These are phyloP conservation scores for Collybia sordida DNA, from an alignment of 768 basidiomycete genomes.

Conservation along the genomic window DNA sequence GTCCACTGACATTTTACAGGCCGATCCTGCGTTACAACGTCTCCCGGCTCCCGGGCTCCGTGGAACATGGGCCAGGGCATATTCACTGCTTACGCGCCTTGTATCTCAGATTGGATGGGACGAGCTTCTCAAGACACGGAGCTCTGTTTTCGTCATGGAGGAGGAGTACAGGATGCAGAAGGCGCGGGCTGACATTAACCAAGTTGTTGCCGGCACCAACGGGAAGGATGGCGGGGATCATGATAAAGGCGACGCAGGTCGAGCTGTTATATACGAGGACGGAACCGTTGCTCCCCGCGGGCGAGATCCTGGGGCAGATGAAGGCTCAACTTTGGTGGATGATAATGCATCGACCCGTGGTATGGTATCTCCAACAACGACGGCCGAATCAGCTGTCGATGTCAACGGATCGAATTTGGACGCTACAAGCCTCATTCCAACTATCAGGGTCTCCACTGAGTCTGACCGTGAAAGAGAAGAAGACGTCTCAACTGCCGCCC, in stretches of 20 bases:
- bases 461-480: constrained; percentile 49
- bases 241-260: constrained; percentile 31
- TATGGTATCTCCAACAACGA: constrained; percentile 45
- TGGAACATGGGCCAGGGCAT: constrained; percentile 96
- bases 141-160: constrained; percentile 97
- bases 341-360: constrained; percentile 74
- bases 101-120: constrained; percentile 98
- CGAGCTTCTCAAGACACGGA: constrained; percentile 93
- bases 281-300: constrained; percentile 41
- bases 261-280: constrained; percentile 61
- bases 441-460: constrained; percentile 78
- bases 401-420: constrained; percentile 21
- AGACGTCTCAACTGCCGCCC: constrained; percentile 18
- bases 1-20: constrained; percentile 38
- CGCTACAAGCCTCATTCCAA: constrained; percentile 41
- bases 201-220: constrained; percentile 25
- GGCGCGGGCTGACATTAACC: constrained; percentile 66
- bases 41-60: constrained; percentile 92
- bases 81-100: constrained; percentile 84
- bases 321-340: constrained; percentile 28
- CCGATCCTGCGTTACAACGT: constrained; percentile 91
- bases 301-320: constrained; percentile 13
- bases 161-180: constrained; percentile 99
- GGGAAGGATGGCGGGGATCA: constrained; percentile 8
- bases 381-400: constrained; percentile 23